Evolutionary conservation across 176 grass and related monocot genomes (phyloP), one percentile per base, ranked within the genome.

Genomic region (Dactylis glomerata): DNA sequence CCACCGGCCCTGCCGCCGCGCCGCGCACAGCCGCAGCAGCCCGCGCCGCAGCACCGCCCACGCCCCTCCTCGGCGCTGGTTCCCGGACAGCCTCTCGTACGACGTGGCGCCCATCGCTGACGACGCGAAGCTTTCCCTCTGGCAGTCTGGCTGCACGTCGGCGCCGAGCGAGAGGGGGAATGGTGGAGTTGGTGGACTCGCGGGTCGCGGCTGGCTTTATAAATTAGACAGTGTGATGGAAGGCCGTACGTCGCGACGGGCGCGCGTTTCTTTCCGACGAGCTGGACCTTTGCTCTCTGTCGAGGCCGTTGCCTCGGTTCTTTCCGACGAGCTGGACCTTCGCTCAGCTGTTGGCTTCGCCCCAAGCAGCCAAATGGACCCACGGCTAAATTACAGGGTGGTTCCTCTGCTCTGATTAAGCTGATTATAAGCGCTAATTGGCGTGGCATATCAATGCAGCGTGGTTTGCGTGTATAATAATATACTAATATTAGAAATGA

Each of bases 331-430:
- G 74, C 73, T 83, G 84, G 88, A 9, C 13, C 0, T 0, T 30
- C 6, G 58, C 15, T 24, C 24, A 61, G 16, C 57, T 71, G 69
- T 59, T 78, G 37, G 6, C 8, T 22, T n/a, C 31, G 61, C 26
- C 26, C 33, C 70, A 41, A 90, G 78, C 73, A 65, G 88, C 83
- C 73, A 86, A 71, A 72, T 82, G 83, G 83, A 62, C 54, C 83
- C 42, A 41, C 32, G 10, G 16, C n/a, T 62, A 12, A 68, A 62
- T 30, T 62, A 30, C 58, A 30, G 12, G 0, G 13, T 30, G 0
- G 58, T 30, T 6, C 30, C 57, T 61, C 12, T 62, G 58, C 26
- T 28, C 58, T 11, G 26, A 62, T 62, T 16, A 10, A 9, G 54
- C 54, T 10, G 47, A 50, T 50, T 19, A 23, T 52, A 2, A n/a